phyloP scores from a whole-genome alignment of 148 eudicot species.

The Heliamphora exappendiculata region DNA sequence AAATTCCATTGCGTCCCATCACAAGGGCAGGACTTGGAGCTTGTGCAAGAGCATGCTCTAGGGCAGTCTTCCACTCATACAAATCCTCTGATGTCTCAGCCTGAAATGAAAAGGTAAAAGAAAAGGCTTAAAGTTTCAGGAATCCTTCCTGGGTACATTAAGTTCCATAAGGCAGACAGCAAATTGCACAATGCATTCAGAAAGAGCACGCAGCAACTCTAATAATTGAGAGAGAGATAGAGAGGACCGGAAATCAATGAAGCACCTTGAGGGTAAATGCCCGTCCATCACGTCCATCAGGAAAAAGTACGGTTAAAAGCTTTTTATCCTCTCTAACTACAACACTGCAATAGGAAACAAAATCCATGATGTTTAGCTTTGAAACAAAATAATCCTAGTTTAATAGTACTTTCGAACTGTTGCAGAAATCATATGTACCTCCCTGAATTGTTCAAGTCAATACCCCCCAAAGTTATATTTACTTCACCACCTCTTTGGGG shows the following conservation, averaged over 20 bases:
- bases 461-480: slow-evolving; percentile 92
- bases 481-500: slow-evolving; percentile 99
- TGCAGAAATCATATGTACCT: slow-evolving; percentile 42
- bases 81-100: slow-evolving; percentile 93
- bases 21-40: slow-evolving; percentile 99
- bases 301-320: slow-evolving; percentile 83
- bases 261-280: slow-evolving; percentile 95
- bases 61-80: slow-evolving; percentile 94
- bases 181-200: background rate
- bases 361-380: background rate
- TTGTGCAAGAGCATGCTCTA: slow-evolving; percentile 94
- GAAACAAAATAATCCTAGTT: slow-evolving; percentile 7
- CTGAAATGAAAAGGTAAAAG: slow-evolving; percentile 28
- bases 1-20: slow-evolving; percentile 96
- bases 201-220: background rate
- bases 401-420: slow-evolving; percentile 5
- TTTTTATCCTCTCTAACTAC: slow-evolving; percentile 98
- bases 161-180: background rate
- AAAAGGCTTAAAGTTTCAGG: background rate
- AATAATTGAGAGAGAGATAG: background rate
- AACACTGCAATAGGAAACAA: slow-evolving; percentile 53
- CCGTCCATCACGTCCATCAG: slow-evolving; percentile 97
- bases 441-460: slow-evolving; percentile 98
- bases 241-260: background rate
- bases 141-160: background rate